phyloP scores from a whole-genome alignment of 306 rosid species.

The Vigna nakashimae region DNA sequence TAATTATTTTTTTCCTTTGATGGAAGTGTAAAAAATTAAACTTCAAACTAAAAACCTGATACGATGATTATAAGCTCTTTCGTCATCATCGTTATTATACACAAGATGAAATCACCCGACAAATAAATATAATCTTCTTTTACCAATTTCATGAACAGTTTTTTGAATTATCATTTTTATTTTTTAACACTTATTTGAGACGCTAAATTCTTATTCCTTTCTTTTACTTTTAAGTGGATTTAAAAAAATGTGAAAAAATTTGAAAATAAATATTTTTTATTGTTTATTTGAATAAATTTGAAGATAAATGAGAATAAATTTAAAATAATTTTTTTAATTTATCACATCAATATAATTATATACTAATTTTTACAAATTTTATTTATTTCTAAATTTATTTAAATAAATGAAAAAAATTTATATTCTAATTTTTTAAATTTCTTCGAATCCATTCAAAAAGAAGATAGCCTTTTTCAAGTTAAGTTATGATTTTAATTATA shows the following conservation, averaged over 20 bases:
- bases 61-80: not conserved
- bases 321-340: too few relatives aligned
- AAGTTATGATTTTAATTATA: not conserved
- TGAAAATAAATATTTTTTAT: too few relatives aligned
- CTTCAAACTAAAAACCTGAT: not conserved
- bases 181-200: not conserved
- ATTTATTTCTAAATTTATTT: too few relatives aligned
- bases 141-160: not conserved
- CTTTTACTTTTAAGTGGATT: too few relatives aligned
- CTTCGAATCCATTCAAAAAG: too few relatives aligned
- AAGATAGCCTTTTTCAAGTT: not conserved
- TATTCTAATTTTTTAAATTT: too few relatives aligned
- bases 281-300: too few relatives aligned
- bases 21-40: not conserved
- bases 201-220: not conserved
- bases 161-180: not conserved
- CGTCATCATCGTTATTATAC: not conserved
- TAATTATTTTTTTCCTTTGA: not conserved
- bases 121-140: not conserved
- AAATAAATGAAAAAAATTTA: too few relatives aligned
- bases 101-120: not conserved
- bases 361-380: too few relatives aligned
- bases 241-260: too few relatives aligned
- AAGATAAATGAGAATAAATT: too few relatives aligned
- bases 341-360: too few relatives aligned